Conservation (phyloP, 169 alveolate genomes). For the Cryptosporidium tyzzeri region DNA sequence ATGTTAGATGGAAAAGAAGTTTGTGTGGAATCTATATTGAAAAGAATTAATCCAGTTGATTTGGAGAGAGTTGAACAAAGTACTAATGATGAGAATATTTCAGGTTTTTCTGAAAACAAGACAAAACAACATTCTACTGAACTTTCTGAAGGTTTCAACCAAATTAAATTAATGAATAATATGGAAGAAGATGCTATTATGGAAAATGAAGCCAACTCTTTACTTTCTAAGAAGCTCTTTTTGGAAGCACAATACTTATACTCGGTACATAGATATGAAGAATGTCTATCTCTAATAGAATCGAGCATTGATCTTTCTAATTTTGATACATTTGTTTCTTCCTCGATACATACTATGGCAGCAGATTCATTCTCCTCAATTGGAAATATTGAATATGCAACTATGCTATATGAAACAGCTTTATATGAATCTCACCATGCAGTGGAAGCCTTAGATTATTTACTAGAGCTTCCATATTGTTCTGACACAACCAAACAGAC, state of each 20-base stretch:
- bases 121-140: not conserved
- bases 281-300: constrained; percentile 66
- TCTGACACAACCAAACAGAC: constrained; percentile 33
- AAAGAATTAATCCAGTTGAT: constrained; percentile 10
- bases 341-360: constrained; percentile 71
- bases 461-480: constrained; percentile 38
- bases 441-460: constrained; percentile 50
- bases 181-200: not conserved
- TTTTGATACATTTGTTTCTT: constrained; percentile 41
- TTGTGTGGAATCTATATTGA: constrained; percentile 32
- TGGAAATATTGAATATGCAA: constrained; percentile 59
- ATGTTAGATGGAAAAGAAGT: constrained; percentile 43
- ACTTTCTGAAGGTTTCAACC: not conserved
- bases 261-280: constrained; percentile 63
- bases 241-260: constrained; percentile 60
- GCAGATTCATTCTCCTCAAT: constrained; percentile 64
- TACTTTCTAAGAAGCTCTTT: constrained; percentile 27
- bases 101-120: constrained; percentile 7
- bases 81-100: constrained; percentile 18
- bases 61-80: not conserved
- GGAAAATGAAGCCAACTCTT: not conserved
- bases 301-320: constrained; percentile 65
- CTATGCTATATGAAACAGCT: constrained; percentile 55
- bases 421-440: constrained; percentile 55
- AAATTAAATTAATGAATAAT: not conserved